phyloP scores from a whole-genome alignment of 306 rosid species.

The Rosa lucieae region DNA sequence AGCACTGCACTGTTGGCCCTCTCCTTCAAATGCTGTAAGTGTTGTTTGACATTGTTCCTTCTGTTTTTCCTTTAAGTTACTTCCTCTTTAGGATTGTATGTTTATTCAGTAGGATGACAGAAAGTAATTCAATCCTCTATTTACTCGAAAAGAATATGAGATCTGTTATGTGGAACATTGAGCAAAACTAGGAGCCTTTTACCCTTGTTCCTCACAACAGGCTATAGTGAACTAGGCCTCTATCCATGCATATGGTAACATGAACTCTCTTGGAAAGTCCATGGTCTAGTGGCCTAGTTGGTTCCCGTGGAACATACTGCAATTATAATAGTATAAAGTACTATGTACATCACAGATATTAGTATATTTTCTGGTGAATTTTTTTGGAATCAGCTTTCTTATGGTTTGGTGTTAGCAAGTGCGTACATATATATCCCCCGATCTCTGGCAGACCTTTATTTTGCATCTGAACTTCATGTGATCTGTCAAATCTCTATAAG shows the following conservation, averaged over 20 bases:
- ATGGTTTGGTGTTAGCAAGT: not conserved
- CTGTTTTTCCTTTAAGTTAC: constrained; percentile 13
- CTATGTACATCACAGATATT: not conserved
- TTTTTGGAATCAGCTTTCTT: not conserved
- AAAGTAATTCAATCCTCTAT: constrained; percentile 2
- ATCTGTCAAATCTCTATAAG: not conserved
- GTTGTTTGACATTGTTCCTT: constrained; percentile 7
- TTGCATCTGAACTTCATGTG: constrained; percentile 9
- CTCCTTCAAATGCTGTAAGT: constrained; percentile 95
- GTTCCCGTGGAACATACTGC: constrained; percentile 5
- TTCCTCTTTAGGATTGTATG: not conserved
- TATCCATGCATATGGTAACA: not conserved
- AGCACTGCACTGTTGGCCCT: constrained; percentile 95
- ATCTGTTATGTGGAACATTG: not conserved
- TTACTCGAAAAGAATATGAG: constrained; percentile 9
- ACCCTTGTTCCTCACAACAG: not conserved
- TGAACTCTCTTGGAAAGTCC: constrained; percentile 2
- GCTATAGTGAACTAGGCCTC: constrained; percentile 8
- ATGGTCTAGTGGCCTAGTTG: not conserved
- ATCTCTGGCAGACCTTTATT: not conserved
- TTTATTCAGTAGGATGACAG: not conserved
- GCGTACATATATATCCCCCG: not conserved
- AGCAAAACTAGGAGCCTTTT: not conserved
- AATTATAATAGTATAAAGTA: not conserved
- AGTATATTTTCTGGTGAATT: not conserved